Conservation (phyloP, 192 early-diverging fungal genomes). For the Backusella mclennaniae region DNA sequence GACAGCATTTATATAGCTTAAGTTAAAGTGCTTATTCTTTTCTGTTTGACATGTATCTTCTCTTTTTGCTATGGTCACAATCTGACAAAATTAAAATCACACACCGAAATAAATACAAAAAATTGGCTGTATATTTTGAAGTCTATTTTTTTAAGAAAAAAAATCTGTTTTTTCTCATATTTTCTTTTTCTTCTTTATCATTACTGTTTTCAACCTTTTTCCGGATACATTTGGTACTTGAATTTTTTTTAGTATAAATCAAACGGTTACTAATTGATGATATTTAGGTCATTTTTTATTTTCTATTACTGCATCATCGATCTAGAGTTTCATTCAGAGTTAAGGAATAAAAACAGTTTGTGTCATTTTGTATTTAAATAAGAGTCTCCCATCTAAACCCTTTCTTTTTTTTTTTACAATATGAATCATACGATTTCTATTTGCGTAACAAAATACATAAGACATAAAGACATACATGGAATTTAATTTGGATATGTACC, state of each 20-base stretch:
- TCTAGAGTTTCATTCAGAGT: not conserved
- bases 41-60: slow-evolving; percentile 3
- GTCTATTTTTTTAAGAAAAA: not conserved
- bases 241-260: not conserved
- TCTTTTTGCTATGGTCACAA: not conserved
- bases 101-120: slow-evolving; percentile 1
- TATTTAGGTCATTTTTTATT: not conserved
- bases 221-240: not conserved
- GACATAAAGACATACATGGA: not conserved
- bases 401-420: not conserved
- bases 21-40: not conserved
- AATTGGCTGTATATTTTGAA: not conserved
- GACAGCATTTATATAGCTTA: not conserved
- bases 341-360: not conserved
- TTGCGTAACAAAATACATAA: slow-evolving; percentile 3
- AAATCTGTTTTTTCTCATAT: not conserved
- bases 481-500: slow-evolving; percentile 7
- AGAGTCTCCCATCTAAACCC: not conserved
- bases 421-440: slow-evolving; percentile 3
- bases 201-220: not conserved
- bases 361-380: not conserved
- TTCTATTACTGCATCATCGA: not conserved
- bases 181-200: not conserved
- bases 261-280: not conserved
- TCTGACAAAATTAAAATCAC: slow-evolving; percentile 1